These are phyloP conservation scores for Penicillium sp. DNA, from an alignment of 2,329 filamentous ascomycete genomes.

Conservation along the genomic window DNA sequence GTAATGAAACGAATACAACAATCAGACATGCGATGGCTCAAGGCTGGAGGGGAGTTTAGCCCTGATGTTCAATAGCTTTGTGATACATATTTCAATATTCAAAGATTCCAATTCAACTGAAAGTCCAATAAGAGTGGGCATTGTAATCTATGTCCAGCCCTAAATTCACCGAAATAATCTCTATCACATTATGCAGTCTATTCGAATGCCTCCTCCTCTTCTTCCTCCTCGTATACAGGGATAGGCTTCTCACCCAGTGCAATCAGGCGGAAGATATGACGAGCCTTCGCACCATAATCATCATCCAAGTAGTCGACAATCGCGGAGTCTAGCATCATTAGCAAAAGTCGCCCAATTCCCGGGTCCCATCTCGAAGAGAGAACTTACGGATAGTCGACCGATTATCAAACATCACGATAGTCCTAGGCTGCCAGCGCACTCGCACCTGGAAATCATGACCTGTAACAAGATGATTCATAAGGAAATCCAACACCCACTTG, in stretches of 20 bases:
- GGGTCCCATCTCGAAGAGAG: neutral
- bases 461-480: constrained; percentile 47
- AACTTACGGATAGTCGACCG: constrained; percentile 46
- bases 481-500: constrained; percentile 46
- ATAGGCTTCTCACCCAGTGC: constrained; percentile 51
- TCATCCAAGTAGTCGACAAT: constrained; percentile 50
- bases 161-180: constrained; percentile 15
- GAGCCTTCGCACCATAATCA: constrained; percentile 45
- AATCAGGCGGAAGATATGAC: constrained; percentile 51
- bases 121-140: constrained; percentile 1
- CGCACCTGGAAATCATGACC: constrained; percentile 49
- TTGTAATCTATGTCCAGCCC: constrained; percentile 4
- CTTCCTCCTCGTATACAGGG: constrained; percentile 39
- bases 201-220: constrained; percentile 12
- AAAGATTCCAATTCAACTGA: neutral
- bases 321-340: constrained; percentile 43
- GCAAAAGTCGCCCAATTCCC: neutral
- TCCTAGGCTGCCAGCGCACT: constrained; percentile 48
- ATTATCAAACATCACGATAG: constrained; percentile 52
- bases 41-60: neutral
- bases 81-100: neutral
- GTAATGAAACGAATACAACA: constrained; percentile 16
- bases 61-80: neutral
- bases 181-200: constrained; percentile 19
- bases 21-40: neutral